These are phyloP conservation scores for Parathielavia appendiculata DNA, from an alignment of 495 filamentous ascomycete species.

Conservation along the genomic window DNA sequence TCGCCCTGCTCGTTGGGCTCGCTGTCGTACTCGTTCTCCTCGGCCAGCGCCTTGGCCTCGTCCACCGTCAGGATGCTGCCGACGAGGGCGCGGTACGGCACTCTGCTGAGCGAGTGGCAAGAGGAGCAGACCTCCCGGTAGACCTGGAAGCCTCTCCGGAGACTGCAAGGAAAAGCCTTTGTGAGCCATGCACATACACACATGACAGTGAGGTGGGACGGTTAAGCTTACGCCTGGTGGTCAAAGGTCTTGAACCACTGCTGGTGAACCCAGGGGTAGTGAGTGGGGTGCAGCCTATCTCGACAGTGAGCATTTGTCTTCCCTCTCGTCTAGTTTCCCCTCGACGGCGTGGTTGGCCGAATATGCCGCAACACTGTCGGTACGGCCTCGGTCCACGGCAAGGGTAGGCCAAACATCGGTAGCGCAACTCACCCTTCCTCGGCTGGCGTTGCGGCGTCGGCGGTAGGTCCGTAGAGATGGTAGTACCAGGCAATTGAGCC, in stretches of 20 bases:
- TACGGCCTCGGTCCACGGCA: conserved; percentile 22
- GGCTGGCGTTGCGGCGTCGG: conserved; percentile 81
- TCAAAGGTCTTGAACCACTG: conserved; percentile 93
- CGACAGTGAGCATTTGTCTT: conserved; percentile 27
- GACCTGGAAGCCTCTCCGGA: conserved; percentile 99
- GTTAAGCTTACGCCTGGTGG: conserved; percentile 74
- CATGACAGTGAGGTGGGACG: not conserved
- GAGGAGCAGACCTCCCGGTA: conserved; percentile 98
- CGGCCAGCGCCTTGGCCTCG: conserved; percentile 93
- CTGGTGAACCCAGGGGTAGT: conserved; percentile 94
- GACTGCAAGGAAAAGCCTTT: conserved; percentile 46
- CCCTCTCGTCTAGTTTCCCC: not conserved
- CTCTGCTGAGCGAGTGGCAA: conserved; percentile 92
- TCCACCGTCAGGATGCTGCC: conserved; percentile 90
- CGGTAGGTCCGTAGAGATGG: conserved; percentile 83
- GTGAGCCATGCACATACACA: conserved; percentile 7
- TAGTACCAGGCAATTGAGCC: conserved; percentile 93
- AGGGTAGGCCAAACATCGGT: conserved; percentile 1
- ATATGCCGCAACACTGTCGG: conserved; percentile 34
- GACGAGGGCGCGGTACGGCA: conserved; percentile 90
- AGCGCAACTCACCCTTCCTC: conserved; percentile 86
- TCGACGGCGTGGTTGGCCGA: conserved; percentile 15
- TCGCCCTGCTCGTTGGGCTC: conserved; percentile 98
- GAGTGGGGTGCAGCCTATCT: conserved; percentile 77
- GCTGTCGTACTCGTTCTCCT: conserved; percentile 97